Evolutionary conservation across 2,329 filamentous ascomycete genomes (phyloP), one percentile per base, ranked within the genome.

Genomic region (Elsinoe fawcettii): DNA sequence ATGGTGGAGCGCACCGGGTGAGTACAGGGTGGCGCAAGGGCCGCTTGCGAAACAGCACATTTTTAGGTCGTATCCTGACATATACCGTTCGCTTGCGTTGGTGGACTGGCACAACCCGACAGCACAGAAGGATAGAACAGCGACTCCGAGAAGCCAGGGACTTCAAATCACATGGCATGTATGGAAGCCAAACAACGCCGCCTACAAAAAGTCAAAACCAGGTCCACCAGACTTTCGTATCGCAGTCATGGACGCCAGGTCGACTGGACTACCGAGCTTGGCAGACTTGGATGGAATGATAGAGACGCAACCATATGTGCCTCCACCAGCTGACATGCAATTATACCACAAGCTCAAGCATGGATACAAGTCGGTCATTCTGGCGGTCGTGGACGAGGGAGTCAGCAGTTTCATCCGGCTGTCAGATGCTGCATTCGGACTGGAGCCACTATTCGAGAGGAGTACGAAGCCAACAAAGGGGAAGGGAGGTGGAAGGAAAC

Each of bases 321-420:
- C 84, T 1, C 86, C 81, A 0, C 68, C 81, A 67, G 65, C 75
- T 68, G 67, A 71, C 11, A 62, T 56, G 25, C 71, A 79, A 61
- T 71, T 91, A 62, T 93, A 95, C 67, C 81, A 85, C 66, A 83
- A 88, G 59, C 74, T 97, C 61, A 92, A 90, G 71, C 84, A 95
- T 66, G 93, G 90, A 1, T 84, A 86, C 69, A 81, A 89, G 62
- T 93, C 89, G 70, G 87, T 93, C 30, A 77, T 96, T 32, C 70
- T 99, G 22, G 93, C 91, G 0, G 81, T 97, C 1, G 90, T 96
- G 32, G 93, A 97, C 69, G 82, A 90, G 61, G 93, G 93, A 0
- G 79, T 97, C 20, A 86, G 91, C 46, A 97, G 92, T 69, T 97
- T 92, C 68, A 77, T 96, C 66, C 77, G 88, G 22, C 79, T 96